Evolutionary conservation across 176 grass and related monocot genomes (phyloP).

Genomic region (Triticum timopheevii): DNA sequence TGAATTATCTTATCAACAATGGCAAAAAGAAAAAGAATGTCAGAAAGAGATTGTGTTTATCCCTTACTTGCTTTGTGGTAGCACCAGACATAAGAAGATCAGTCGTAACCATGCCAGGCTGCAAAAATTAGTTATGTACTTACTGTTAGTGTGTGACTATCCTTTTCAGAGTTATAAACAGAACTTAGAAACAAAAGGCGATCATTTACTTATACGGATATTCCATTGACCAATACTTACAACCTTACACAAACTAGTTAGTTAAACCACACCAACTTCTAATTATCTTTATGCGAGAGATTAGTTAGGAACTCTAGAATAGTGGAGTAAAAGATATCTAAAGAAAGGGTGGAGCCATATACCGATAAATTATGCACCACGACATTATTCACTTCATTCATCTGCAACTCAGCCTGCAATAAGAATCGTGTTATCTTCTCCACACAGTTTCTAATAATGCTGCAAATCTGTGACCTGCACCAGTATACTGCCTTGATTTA

Average conservation of each 20-base stretch:
- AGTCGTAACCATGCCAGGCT: conserved; percentile 99
- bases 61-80: conserved; percentile 90
- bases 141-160: background rate
- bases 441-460: conserved; percentile 20
- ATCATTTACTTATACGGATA: background rate
- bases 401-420: conserved; percentile 96
- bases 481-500: background rate
- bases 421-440: conserved; percentile 23
- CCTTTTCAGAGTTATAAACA: conserved; percentile 15
- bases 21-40: background rate
- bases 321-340: background rate
- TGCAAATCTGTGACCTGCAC: background rate
- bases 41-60: background rate
- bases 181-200: background rate
- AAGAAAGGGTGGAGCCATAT: conserved; percentile 14
- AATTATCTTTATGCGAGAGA: background rate
- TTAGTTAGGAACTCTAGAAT: conserved; percentile 2
- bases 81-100: conserved; percentile 99
- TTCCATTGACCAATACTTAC: conserved; percentile 5
- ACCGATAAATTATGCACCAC: conserved; percentile 99
- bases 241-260: conserved; percentile 22
- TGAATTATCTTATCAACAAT: conserved; percentile 24
- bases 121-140: conserved; percentile 38
- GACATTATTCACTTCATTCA: conserved; percentile 98
- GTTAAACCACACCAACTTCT: conserved; percentile 20